Conservation (phyloP, 768 basidiomycete genomes). For the Psilocybe sp. region DNA sequence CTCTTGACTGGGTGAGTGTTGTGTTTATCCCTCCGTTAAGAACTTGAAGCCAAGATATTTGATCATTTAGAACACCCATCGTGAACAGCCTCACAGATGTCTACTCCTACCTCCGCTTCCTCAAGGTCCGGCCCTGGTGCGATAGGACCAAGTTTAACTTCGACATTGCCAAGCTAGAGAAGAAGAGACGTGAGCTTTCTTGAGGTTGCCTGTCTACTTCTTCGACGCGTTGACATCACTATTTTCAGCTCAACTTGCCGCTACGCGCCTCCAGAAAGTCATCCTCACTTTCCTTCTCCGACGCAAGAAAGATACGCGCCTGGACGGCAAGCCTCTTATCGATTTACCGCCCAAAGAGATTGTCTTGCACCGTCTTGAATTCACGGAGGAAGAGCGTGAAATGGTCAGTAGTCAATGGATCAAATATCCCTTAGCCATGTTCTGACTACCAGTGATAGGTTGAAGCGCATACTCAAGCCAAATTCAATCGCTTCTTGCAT, state of each 20-base stretch:
- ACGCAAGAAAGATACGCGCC: constrained; percentile 57
- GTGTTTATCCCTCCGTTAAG: too few relatives aligned
- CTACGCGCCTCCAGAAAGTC: constrained; percentile 57
- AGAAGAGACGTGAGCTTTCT: constrained; percentile 44
- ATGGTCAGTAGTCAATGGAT: constrained; percentile 31
- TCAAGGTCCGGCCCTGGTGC: constrained; percentile 45
- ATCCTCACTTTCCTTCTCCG: constrained; percentile 52
- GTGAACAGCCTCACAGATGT: constrained; percentile 59
- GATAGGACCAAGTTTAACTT: constrained; percentile 39
- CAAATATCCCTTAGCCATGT: background rate
- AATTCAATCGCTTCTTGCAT: constrained; percentile 60
- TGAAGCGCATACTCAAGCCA: constrained; percentile 51
- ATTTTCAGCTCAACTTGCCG: constrained; percentile 46
- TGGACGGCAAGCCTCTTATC: constrained; percentile 70
- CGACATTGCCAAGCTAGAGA: constrained; percentile 39
- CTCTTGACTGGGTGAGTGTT: constrained; percentile 54
- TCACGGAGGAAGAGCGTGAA: constrained; percentile 58
- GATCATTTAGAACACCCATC: constrained; percentile 50
- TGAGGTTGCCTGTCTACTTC: background rate
- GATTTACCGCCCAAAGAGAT: constrained; percentile 59
- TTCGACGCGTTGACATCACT: background rate
- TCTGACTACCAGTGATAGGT: constrained; percentile 30
- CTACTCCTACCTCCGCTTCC: constrained; percentile 44
- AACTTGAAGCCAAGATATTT: too few relatives aligned
- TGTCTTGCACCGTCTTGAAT: constrained; percentile 49